These are phyloP conservation scores for Phaeosphaeriaceae sp. DNA, from an alignment of 2,329 filamentous ascomycete species.

Conservation along the genomic window DNA sequence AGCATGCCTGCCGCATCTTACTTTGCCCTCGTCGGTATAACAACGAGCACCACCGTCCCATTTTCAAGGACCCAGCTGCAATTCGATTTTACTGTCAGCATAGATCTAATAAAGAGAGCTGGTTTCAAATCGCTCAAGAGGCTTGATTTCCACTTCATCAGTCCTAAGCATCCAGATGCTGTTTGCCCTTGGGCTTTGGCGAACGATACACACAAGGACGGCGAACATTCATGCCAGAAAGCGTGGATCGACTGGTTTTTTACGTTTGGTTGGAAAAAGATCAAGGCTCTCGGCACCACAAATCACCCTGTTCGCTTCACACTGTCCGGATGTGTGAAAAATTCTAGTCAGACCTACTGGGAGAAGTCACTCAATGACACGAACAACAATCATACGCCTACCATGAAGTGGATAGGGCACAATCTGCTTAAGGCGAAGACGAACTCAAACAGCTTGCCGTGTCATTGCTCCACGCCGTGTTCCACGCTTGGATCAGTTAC, in stretches of 20 bases:
- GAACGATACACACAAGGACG: neutral
- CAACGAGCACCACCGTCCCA: neutral
- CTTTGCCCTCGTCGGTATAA: conserved; percentile 14
- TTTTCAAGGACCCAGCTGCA: neutral
- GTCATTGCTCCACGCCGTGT: conserved; percentile 15
- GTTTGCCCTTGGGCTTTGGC: conserved; percentile 17
- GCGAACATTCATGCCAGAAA: conserved; percentile 21
- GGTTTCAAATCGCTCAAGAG: neutral
- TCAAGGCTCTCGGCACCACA: neutral
- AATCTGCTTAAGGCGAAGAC: neutral
- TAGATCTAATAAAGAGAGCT: neutral
- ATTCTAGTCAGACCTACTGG: conserved; percentile 14
- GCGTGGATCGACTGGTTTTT: conserved; percentile 23
- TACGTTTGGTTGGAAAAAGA: conserved; percentile 4
- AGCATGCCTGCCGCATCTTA: conserved; percentile 16
- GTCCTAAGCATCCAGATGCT: conserved; percentile 17
- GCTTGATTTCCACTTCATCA: conserved; percentile 28
- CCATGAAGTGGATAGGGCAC: neutral
- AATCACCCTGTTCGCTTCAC: neutral
- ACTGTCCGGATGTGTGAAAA: conserved; percentile 22
- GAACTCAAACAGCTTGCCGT: neutral
- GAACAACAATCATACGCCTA: neutral
- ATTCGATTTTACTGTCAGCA: neutral
- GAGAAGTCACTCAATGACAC: conserved; percentile 7
- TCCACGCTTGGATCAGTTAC: neutral